Evolutionary conservation across 345 rosid genomes (phyloP).

Genomic region (Melaleuca quinquenervia): DNA sequence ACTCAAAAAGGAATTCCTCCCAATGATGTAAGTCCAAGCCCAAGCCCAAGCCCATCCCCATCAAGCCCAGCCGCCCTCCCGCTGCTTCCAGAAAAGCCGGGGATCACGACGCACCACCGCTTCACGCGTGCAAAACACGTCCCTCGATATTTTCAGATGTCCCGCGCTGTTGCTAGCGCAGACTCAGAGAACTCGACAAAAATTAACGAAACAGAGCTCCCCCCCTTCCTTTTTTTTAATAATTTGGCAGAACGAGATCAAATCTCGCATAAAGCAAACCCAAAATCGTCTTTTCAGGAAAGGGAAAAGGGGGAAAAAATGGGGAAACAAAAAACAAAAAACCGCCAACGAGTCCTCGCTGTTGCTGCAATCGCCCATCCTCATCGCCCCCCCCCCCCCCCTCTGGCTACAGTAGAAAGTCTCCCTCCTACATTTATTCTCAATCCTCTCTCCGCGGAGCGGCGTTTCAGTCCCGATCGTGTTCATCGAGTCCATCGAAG

Average conservation of each 20-base stretch:
- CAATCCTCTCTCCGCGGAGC: neutral
- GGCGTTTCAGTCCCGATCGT: neutral
- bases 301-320: neutral
- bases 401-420: neutral
- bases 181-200: neutral
- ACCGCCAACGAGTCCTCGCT: constrained; percentile 7
- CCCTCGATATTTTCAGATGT: neutral
- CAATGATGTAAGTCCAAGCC: neutral
- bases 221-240: neutral
- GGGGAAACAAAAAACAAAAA: neutral
- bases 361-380: neutral
- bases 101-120: neutral
- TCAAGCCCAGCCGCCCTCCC: neutral
- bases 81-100: neutral
- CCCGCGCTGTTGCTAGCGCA: neutral
- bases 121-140: neutral
- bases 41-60: neutral
- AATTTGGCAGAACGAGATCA: neutral
- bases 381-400: too few species aligned
- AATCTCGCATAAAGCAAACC: neutral
- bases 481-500: neutral
- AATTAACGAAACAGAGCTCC: neutral
- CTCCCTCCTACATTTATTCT: neutral
- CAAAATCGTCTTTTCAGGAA: neutral
- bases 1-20: neutral